Base-by-base conservation (phyloP, 2,329 filamentous ascomycete species). In the Tolypocladium amazonense region DNA sequence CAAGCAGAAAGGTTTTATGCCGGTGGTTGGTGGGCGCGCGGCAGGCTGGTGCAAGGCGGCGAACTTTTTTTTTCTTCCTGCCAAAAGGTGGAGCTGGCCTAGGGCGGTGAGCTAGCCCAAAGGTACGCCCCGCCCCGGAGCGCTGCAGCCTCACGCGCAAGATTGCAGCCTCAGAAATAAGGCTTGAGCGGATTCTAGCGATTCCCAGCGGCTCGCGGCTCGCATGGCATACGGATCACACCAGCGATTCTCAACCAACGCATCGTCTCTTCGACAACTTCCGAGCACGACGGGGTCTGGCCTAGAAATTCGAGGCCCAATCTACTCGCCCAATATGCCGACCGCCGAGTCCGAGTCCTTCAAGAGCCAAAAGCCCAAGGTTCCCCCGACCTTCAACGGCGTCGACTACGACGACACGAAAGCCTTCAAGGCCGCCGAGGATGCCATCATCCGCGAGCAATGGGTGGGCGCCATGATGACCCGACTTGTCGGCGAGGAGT, bases 381-480 rank as follows among this genome's bases (percentile, higher is more conserved):
- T 94, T 60, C 81, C 89, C 63, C 88, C 90, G 41, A 92, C 88
- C 61, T 94, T 94, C 74, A 89, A 92, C 69, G 90, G 90, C 66
- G 90, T 94, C 71, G 88, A 93, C 79, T 94, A 88, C 78, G 87
- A 92, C 66, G 88, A 94, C 78, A 91, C 87, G 73, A 85, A 84
- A 72, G 84, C 85, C 67, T 80, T 94, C 72, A 94, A 93, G 80
- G 86, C 86, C 62, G 90, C 90, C 58, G 89, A 93, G 73, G 90
- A 94, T 73, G 83, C 89, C 65, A 83, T 94, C 60, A 84, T 94
- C 68, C 83, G 89, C 64, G 90, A 94, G 78, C 90, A 94, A 79
- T 94, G 90, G 90, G 89, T 94, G 62, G 86, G 85, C 73, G 87
- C 88, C 73, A 94, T 94, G 90, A 94, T 92, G 90, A 88, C 88